Evolutionary conservation across 2,329 filamentous ascomycete species (phyloP), one percentile per base, ranked within the genome.

Genomic region (Cladosporium austrohemisphaericum): DNA sequence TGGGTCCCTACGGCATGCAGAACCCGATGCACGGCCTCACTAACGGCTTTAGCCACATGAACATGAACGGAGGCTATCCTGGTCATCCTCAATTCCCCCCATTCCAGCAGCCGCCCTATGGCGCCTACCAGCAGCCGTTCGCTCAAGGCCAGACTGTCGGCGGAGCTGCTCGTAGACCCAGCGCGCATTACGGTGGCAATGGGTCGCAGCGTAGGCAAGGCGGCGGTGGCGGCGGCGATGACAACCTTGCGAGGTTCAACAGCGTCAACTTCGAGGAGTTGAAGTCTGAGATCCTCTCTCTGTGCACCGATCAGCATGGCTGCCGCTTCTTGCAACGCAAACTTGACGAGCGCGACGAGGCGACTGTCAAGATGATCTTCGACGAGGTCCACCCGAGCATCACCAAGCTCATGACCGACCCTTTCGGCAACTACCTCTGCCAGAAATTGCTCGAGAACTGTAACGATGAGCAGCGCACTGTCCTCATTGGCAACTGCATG

Each of bases 361-460:
- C 92, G 22, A 82, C 94, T 62, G 80, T 96, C 44, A 86, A 94
- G 68, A 84, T 91, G 76, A 97, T 98, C 68, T 98, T 94, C 77
- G 76, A 85, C 23, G 93, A 98, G 75, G 95, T 91, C 46, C 89
- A 92, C 65, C 80, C 86, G 64, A 90, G 97, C 68, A 91, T 98
- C 60, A 85, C 95, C 55, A 93, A 98, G 74, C 78, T 98, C 57
- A 98, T 98, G 93, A 96, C 90, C 53, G 92, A 98, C 71, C 90
- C 54, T 90, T 98, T 98, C 69, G 93, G 93, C 68, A 98, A 98
- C 76, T 98, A 98, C 71, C 83, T 98, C 58, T 97, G 92, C 76
- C 93, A 98, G 76, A 98, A 97, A 79, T 77, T 98, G 55, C 80
- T 98, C 25, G 93, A 98, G 72, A 95, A 85, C 69, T 92, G 89